phyloP scores from a whole-genome alignment of 2,329 filamentous ascomycete species.

The Magnaporthiopsis rhizophila region DNA sequence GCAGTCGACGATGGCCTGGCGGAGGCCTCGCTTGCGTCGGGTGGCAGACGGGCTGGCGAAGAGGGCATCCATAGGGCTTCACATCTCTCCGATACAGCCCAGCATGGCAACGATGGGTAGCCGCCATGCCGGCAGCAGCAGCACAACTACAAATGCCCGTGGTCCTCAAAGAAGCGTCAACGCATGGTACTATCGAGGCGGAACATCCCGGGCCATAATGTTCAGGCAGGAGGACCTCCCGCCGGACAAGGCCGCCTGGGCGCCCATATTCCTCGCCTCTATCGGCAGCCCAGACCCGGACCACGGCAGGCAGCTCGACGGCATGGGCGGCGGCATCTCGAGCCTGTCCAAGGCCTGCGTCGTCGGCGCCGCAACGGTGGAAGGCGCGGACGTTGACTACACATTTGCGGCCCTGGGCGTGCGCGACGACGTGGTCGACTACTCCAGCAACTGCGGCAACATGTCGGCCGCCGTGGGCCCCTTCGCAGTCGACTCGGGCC shows the following conservation, averaged over 20 bases:
- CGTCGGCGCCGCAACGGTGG: constrained; percentile 40
- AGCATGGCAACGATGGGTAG: too few relatives aligned
- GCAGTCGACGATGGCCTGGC: too few relatives aligned
- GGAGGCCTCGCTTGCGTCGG: too few relatives aligned
- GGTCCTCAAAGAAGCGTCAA: constrained; percentile 18
- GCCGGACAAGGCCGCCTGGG: constrained; percentile 33
- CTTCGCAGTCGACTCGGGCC: constrained; percentile 47
- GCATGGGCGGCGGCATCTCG: constrained; percentile 61
- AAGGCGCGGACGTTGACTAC: constrained; percentile 55
- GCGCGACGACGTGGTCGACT: constrained; percentile 51
- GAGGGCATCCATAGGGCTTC: too few relatives aligned
- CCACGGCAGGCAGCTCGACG: constrained; percentile 57
- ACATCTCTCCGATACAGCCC: too few relatives aligned
- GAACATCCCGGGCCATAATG: constrained; percentile 61
- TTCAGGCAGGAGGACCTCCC: constrained; percentile 47
- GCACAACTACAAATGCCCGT: neutral
- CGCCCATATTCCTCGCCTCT: constrained; percentile 44
- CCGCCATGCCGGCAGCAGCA: too few relatives aligned
- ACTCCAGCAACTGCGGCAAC: constrained; percentile 68
- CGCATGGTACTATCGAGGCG: constrained; percentile 57
- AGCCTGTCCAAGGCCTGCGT: constrained; percentile 65
- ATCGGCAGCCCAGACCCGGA: constrained; percentile 54
- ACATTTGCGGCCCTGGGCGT: constrained; percentile 66
- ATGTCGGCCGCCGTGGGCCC: constrained; percentile 62
- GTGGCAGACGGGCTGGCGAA: too few relatives aligned